Percentiles rank a stretch among this genome's conserved stretches.
Conservation (phyloP, 2,329 filamentous ascomycete genomes). For the Colletotrichum sublineola region DNA sequence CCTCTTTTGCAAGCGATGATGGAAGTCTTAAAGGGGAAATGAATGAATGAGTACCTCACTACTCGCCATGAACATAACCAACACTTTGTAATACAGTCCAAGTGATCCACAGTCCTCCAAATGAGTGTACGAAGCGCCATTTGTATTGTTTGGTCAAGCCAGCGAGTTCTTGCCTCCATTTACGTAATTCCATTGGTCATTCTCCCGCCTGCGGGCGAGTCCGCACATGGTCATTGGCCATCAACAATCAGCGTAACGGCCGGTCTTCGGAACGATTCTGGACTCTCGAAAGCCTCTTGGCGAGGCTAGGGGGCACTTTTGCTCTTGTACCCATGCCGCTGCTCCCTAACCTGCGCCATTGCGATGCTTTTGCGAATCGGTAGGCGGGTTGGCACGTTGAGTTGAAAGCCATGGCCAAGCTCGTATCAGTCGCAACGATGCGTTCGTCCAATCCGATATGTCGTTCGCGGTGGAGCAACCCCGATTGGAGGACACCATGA, state of each 20-base stretch:
- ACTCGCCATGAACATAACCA: not conserved
- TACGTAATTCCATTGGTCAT: slow-evolving; percentile 42
- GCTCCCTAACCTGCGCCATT: slow-evolving; percentile 1
- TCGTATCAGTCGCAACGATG: not conserved
- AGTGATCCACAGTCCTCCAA: slow-evolving; percentile 10
- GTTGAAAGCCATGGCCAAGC: not conserved
- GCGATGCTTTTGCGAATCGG: too few species aligned
- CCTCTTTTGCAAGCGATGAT: not conserved
- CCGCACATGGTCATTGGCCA: slow-evolving; percentile 23
- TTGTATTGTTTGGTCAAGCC: slow-evolving; percentile 24
- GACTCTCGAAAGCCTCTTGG: slow-evolving; percentile 14
- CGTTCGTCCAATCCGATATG: slow-evolving; percentile 14
- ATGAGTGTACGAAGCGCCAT: slow-evolving; percentile 22
- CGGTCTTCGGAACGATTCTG: slow-evolving; percentile 24
- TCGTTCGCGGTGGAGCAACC: slow-evolving; percentile 14
- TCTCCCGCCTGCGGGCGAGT: slow-evolving; percentile 8
- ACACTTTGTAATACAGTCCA: slow-evolving; percentile 5
- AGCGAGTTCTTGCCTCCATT: slow-evolving; percentile 6
- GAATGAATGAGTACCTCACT: not conserved
- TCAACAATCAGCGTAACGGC: slow-evolving; percentile 13
- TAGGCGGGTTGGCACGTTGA: not conserved
- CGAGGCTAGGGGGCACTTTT: slow-evolving; percentile 27
- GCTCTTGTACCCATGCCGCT: slow-evolving; percentile 4
- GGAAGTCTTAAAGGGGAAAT: not conserved
- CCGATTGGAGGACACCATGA: slow-evolving; percentile 29